Percentiles rank a stretch among this genome's conserved stretches.
These are phyloP conservation scores for Stachybotrys elegans DNA, from an alignment of 2,329 filamentous ascomycete genomes.

Conservation along the genomic window DNA sequence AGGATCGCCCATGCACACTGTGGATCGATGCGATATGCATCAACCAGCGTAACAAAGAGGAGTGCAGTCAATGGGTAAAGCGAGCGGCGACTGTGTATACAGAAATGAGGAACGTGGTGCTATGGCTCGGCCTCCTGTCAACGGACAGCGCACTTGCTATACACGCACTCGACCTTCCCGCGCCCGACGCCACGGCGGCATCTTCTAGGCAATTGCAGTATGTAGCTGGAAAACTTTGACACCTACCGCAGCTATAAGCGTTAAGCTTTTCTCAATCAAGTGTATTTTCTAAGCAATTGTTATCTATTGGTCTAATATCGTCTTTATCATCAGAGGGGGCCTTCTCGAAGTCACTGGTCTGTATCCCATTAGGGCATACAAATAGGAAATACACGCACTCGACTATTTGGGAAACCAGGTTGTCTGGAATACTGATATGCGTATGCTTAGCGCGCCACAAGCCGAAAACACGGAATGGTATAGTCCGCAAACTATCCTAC, in stretches of 20 bases:
- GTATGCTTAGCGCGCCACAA: slow-evolving; percentile 1
- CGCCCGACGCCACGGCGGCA: no score
- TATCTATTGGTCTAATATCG: no score
- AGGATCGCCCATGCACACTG: background rate
- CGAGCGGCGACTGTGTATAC: background rate
- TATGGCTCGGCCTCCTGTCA: background rate
- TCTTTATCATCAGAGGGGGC: no score
- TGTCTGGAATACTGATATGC: background rate
- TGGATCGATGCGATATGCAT: background rate
- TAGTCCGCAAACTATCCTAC: background rate
- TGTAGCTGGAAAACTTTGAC: no score
- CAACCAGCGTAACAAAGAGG: background rate
- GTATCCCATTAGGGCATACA: no score
- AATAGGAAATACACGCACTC: no score
- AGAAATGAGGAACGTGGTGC: background rate
- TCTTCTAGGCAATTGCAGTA: no score
- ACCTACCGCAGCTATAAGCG: no score
- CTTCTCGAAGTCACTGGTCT: no score
- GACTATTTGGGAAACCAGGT: background rate
- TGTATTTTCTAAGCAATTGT: no score
- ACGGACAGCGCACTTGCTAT: background rate
- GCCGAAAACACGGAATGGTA: background rate
- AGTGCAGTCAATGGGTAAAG: background rate
- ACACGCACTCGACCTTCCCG: background rate
- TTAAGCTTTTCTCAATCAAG: no score